Evolutionary conservation across 2,329 filamentous ascomycete species (phyloP), one percentile per base, ranked within the genome.

Genomic region (Periglandula ipomoeae): DNA sequence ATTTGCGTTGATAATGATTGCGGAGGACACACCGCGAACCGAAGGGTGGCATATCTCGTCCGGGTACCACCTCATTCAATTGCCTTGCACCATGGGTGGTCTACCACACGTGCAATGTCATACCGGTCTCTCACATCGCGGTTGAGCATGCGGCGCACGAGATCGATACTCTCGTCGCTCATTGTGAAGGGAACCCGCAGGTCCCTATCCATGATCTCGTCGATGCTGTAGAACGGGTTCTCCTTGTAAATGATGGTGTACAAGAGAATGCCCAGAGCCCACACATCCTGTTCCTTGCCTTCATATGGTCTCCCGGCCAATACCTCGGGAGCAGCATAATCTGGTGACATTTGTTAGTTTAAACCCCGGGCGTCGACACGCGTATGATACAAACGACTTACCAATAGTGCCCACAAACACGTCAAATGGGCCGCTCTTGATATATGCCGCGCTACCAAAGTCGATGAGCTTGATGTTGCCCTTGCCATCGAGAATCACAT

Each of bases 231-330:
- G 67, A 96, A 98, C 1, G 93, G 91, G 62, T 98, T 98, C 70
- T 98, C 93, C 70, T 97, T 98, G 77, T 98, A 98, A 61, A 97
- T 86, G 61, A 98, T 96, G 24, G 93, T 98, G 72, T 98, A 98
- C 13, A 98, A 80, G 23, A 98, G 78, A 60, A 98, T 97, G 22
- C 93, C 93, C 15, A 98, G 77, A 1, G 93, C 93, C 93, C 93
- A 98, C 26, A 98, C 89, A 62, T 98, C 93, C 72, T 98, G 93
- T 65, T 95, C 91, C 68, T 94, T 95, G 61, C 93, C 93, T 56
- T 86, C 81, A 68, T 98, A 98, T 15, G 90, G 85, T 58, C 84
- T 85, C 43, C 93, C 93, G 50, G 89, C 89, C 44, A 98, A 78
- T 48, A 98, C 93, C 71, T 98, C 93, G n/a, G 93, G 93, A 6